These are phyloP conservation scores for Podospora anserina DNA, from an alignment of 495 filamentous ascomycete species.

Conservation along the genomic window DNA sequence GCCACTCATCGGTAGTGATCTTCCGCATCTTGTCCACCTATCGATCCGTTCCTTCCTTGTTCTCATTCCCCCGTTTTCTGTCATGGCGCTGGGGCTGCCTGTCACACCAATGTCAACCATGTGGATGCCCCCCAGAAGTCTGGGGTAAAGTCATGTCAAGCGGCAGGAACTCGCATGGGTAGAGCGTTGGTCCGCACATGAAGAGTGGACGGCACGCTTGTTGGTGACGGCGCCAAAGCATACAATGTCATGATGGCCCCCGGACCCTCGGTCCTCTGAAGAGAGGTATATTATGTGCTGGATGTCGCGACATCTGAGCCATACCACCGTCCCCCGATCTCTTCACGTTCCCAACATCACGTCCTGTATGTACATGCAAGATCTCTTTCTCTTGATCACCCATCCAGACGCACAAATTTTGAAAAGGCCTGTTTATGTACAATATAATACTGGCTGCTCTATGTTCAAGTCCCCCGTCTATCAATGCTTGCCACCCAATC, in stretches of 20 bases:
- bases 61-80: background rate
- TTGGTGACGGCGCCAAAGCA: background rate
- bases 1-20: background rate
- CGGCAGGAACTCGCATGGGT: background rate
- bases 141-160: slow-evolving; percentile 3
- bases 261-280: background rate
- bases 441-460: background rate
- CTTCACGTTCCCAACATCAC: background rate
- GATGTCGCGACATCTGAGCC: background rate
- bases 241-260: background rate
- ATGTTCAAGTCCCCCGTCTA: slow-evolving; percentile 15
- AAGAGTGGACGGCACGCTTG: background rate
- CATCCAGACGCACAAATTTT: background rate
- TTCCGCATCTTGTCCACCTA: background rate
- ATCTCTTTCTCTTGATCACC: background rate
- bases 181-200: background rate
- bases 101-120: background rate
- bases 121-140: slow-evolving; percentile 7
- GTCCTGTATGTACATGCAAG: background rate
- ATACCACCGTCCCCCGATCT: background rate
- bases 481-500: slow-evolving; percentile 11
- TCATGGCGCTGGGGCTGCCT: background rate
- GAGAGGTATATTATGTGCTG: background rate
- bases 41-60: background rate
- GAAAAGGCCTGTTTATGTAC: background rate